Base-by-base conservation (phyloP, 2,329 filamentous ascomycete species). In the Kalmusia sp. region DNA sequence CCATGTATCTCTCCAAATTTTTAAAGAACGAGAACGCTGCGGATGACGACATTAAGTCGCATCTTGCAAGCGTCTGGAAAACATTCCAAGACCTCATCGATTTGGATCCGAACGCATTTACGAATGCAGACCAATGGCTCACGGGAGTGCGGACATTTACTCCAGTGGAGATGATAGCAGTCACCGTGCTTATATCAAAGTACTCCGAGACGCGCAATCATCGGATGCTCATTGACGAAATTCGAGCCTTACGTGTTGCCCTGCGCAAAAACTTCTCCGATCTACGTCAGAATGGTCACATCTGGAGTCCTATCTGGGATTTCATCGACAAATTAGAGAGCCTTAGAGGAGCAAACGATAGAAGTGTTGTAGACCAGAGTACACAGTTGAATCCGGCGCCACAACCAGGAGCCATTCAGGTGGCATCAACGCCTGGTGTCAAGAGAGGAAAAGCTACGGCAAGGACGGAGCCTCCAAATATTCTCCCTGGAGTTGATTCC, bases 141-240 rank as follows among this genome's bases (percentile, higher is more conserved):
- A 51, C 46, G 8, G 59, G 63, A 25, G 66, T 68, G 5, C 66
- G 71, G 44, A 72, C 66, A 0, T 76, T 75, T 47, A 64, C 72
- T 4, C 72, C 72, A n/a, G 44, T 76, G 2, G 73, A 76, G 37
- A 62, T 76, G 55, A 59, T 75, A 2, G 69, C 64, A 9, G 64
- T 72, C 3, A 53, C 68, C 3, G 65, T 70, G 6, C 51, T 76
- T 4, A 71, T 75, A 15, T 74, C 69, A 1, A 59, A 63, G 44
- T 64, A 72, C 48, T 63, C 57, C 1, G 64, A 70, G 8, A 61
- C 57, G 4, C 53, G 71, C 9, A 67, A 67, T 43, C 62, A 69
- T 19, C 51, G 47, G 6, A 31, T 70, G 6, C 59, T 76, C 0
- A 48, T 73, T 12, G 66, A 65, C 0, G 69, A 74, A 28, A 71